Conservation (phyloP, 179 eudicot genomes). For the Heliamphora pulchella region DNA sequence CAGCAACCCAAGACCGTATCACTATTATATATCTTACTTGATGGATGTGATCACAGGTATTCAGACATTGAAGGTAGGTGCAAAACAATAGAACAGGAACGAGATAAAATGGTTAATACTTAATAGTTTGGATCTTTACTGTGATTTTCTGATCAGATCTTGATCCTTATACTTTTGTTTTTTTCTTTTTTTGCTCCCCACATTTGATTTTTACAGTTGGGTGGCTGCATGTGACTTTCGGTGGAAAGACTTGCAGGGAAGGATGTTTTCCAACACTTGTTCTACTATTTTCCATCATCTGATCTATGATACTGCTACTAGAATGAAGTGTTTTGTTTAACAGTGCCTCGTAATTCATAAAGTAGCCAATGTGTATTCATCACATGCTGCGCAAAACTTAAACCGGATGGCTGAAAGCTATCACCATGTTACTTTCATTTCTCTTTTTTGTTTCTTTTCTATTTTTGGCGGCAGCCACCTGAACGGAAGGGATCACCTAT, state of each 20-base stretch:
- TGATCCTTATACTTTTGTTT: not conserved
- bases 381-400: not conserved
- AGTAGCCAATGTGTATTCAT: not conserved
- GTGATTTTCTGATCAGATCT: not conserved
- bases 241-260: not conserved
- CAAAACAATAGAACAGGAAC: not conserved
- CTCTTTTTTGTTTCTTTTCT: not conserved
- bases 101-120: not conserved
- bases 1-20: not conserved
- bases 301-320: not conserved
- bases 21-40: not conserved
- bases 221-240: conserved; percentile 17
- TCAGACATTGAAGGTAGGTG: not conserved
- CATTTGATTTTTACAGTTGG: conserved; percentile 5
- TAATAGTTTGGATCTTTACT: not conserved
- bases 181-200: not conserved
- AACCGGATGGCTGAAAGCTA: not conserved
- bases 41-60: not conserved
- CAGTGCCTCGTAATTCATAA: not conserved
- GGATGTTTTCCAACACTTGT: not conserved
- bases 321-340: not conserved
- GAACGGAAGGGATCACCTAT: not conserved
- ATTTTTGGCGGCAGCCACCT: not conserved
- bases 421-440: not conserved
- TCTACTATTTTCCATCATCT: not conserved